phyloP scores from a whole-genome alignment of 495 filamentous ascomycete species.

The Penicillium simplicissimum region DNA sequence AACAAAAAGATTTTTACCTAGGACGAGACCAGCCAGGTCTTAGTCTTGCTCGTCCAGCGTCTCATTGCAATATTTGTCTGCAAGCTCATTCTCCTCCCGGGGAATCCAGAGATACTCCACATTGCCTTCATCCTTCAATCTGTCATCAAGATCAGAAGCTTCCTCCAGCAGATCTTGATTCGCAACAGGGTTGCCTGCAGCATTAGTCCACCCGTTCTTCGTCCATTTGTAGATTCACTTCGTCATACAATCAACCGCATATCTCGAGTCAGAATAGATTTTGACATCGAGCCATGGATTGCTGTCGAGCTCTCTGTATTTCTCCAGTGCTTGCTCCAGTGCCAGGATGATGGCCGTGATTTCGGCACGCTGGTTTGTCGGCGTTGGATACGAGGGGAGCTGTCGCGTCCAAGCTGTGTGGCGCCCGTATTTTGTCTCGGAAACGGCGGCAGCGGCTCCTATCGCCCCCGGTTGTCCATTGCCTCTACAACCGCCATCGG shows the following conservation, averaged over 20 bases:
- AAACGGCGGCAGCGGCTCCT: constrained; percentile 38
- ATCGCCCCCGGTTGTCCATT: constrained; percentile 30
- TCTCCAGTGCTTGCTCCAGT: constrained; percentile 34
- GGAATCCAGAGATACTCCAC: constrained; percentile 25
- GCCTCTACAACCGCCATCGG: constrained; percentile 41
- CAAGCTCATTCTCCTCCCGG: not conserved
- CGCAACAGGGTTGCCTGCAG: constrained; percentile 15
- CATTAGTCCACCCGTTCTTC: not conserved
- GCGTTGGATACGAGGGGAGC: constrained; percentile 15
- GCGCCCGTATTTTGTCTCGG: constrained; percentile 10
- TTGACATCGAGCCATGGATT: not conserved
- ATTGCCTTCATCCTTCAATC: constrained; percentile 24
- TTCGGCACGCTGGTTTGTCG: constrained; percentile 46
- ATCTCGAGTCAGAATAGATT: constrained; percentile 6
- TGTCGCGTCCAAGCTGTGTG: not conserved
- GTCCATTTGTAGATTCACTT: not conserved
- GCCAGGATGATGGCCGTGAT: constrained; percentile 41
- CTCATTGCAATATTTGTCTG: not conserved
- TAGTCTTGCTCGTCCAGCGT: not conserved
- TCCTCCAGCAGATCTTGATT: constrained; percentile 38
- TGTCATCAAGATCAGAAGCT: constrained; percentile 30
- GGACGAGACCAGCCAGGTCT: not conserved
- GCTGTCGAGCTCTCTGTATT: constrained; percentile 16
- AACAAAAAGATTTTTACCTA: too few relatives aligned
- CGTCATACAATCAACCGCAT: constrained; percentile 2